phyloP scores from a whole-genome alignment of 352 stramenopile species.

The Pythium guiyangense region DNA sequence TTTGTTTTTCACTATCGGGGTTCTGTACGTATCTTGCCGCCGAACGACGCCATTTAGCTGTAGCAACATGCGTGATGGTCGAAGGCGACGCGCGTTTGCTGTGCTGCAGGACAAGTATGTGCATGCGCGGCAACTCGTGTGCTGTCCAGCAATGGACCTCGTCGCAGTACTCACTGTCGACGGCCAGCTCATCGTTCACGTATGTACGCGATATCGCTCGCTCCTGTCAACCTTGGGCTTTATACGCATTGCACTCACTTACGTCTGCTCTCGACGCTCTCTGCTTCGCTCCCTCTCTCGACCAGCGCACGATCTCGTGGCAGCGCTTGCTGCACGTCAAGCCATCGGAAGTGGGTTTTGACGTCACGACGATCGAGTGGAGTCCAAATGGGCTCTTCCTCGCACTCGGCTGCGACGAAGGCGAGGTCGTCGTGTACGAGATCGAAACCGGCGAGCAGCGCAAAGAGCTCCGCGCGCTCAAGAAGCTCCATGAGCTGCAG shows the following conservation, averaged over 20 bases:
- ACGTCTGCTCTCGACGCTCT: neutral
- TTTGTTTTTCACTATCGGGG: too few relatives aligned
- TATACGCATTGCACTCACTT: neutral
- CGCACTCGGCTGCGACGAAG: constrained; percentile 63
- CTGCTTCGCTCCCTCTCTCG: neutral
- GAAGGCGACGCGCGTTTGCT: constrained; percentile 29
- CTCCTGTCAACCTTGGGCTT: too few relatives aligned
- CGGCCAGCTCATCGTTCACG: constrained; percentile 65
- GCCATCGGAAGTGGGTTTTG: constrained; percentile 45
- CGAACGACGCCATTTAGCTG: too few relatives aligned
- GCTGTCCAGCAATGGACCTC: constrained; percentile 78
- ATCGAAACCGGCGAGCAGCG: constrained; percentile 45
- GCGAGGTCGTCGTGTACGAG: constrained; percentile 64
- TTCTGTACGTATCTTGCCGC: too few relatives aligned
- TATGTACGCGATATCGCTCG: constrained; percentile 20
- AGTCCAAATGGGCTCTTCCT: constrained; percentile 59
- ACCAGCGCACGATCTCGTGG: constrained; percentile 70
- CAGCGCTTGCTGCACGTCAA: constrained; percentile 71
- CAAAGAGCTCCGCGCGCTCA: constrained; percentile 19
- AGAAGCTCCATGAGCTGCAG: constrained; percentile 21
- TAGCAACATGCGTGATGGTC: too few relatives aligned
- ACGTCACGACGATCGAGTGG: constrained; percentile 56
- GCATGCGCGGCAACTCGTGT: constrained; percentile 37
- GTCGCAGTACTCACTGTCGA: constrained; percentile 66
- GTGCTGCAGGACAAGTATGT: constrained; percentile 73